Percentiles rank a stretch among this genome's conserved stretches.
Evolutionary conservation across 805 yeast genomes (phyloP).

Genomic region (Nakazawaea wyomingensis): DNA sequence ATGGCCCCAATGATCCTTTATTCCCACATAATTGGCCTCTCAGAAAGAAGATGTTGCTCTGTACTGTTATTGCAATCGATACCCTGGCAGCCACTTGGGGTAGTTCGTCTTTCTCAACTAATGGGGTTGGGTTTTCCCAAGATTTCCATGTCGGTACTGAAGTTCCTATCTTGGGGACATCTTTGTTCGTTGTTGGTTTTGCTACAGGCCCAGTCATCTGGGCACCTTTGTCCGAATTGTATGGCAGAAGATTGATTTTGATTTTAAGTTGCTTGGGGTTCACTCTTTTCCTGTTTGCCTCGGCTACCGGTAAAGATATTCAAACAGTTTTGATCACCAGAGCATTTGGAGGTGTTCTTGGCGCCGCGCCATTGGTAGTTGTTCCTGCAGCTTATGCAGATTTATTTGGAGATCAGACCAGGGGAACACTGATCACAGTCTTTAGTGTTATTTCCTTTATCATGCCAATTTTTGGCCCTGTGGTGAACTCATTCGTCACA

Average conservation of each 20-base stretch:
- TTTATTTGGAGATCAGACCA: constrained; percentile 54
- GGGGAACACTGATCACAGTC: constrained; percentile 73
- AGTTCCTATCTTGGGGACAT: constrained; percentile 70
- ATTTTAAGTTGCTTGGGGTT: constrained; percentile 52
- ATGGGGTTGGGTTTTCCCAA: constrained; percentile 40
- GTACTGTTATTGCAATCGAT: constrained; percentile 40
- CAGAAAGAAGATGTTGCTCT: constrained; percentile 37
- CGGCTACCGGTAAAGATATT: constrained; percentile 71
- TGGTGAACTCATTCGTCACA: constrained; percentile 67
- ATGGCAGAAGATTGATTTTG: constrained; percentile 63
- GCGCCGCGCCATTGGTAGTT: constrained; percentile 82
- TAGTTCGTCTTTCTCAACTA: constrained; percentile 76
- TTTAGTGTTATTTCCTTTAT: constrained; percentile 70
- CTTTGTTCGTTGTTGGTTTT: constrained; percentile 86
- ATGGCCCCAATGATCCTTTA: constrained; percentile 73
- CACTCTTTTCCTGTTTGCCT: constrained; percentile 60
- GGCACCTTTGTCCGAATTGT: constrained; percentile 84
- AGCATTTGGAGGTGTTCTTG: constrained; percentile 74
- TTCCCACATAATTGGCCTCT: constrained; percentile 79
- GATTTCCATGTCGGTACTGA: constrained; percentile 57
- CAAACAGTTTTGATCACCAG: constrained; percentile 76
- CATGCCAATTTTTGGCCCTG: constrained; percentile 83
- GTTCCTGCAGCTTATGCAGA: constrained; percentile 88
- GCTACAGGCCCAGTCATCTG: constrained; percentile 89
- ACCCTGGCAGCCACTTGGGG: constrained; percentile 62